These are phyloP conservation scores for Geotrichum restrictum DNA, from an alignment of 1,139 yeast species.

Conservation along the genomic window DNA sequence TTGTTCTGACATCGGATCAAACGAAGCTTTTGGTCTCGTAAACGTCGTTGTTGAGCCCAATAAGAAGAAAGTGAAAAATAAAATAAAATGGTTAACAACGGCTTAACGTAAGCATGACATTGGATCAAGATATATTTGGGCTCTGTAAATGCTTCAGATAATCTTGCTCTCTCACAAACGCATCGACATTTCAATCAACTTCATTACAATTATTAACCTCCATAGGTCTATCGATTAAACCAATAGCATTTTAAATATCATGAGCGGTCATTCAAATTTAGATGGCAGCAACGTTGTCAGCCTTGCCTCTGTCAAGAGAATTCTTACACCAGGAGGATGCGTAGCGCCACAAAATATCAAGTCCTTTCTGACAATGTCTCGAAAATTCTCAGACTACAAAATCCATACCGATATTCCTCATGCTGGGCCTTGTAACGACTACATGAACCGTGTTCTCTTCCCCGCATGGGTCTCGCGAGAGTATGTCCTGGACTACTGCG, in stretches of 20 bases:
- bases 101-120: not conserved
- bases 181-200: not conserved
- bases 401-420: conserved; percentile 29
- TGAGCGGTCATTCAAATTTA: not conserved
- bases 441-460: conserved; percentile 29
- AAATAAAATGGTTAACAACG: too few species aligned
- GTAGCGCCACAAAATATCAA: conserved; percentile 28
- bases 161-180: too few species aligned
- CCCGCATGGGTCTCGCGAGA: conserved; percentile 38
- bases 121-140: too few species aligned
- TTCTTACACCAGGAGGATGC: conserved; percentile 29
- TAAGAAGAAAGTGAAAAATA: too few species aligned
- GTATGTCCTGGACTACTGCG: conserved; percentile 33
- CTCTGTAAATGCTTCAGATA: too few species aligned
- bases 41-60: too few species aligned
- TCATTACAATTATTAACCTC: not conserved
- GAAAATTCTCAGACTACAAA: conserved; percentile 31
- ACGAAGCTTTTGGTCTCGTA: too few species aligned
- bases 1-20: too few species aligned
- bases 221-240: not conserved
- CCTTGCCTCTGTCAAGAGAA: conserved; percentile 20
- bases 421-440: conserved; percentile 32
- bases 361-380: conserved; percentile 30
- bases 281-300: not conserved
- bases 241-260: not conserved